Base-by-base conservation (phyloP, 495 filamentous ascomycete genomes). In the Aspergillus nidulans region DNA sequence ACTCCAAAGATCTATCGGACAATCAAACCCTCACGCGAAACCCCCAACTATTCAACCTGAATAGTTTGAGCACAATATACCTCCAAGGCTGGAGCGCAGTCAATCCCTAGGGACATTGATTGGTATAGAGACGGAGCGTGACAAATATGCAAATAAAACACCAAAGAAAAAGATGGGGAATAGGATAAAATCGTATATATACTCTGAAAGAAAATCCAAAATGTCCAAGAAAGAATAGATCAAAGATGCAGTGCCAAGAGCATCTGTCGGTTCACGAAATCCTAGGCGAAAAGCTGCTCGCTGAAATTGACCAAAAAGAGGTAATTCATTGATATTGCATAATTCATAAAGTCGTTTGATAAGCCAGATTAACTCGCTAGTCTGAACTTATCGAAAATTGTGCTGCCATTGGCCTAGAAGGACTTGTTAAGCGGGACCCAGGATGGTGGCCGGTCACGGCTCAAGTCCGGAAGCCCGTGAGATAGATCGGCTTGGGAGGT, bases 351-450 rank as follows among this genome's bases (percentile, higher is more conserved):
- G 49, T 60, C 61, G 40, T 60, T 55, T 23, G 7, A 49, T n/a
- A n/a, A n/a, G n/a, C n/a, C n/a, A n/a, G n/a, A n/a, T n/a, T n/a
- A n/a, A n/a, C n/a, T n/a, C n/a, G n/a, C n/a, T n/a, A n/a, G n/a
- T n/a, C n/a, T n/a, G n/a, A n/a, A n/a, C n/a, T n/a, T n/a, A n/a
- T n/a, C n/a, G n/a, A 44, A 9, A 9, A 13, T 21, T 3, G 19
- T 9, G 41, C 18, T 9, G 19, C n/a, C 2, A n/a, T 28, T 7
- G 20, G 10, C n/a, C 24, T 39, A 10, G 65, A 64, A 52, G 70
- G 73, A 15, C 67, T 64, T 18, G 72, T 39, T 0, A 64, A 72
- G 13, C 67, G 58, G 72, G 69, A 30, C 65, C 23, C 64, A 53
- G 25, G 56, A 61, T 1, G 63, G 52, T 53, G 18, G 30, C 30